phyloP scores from a whole-genome alignment of 768 basidiomycete species.

The Phanerochaete sordida region DNA sequence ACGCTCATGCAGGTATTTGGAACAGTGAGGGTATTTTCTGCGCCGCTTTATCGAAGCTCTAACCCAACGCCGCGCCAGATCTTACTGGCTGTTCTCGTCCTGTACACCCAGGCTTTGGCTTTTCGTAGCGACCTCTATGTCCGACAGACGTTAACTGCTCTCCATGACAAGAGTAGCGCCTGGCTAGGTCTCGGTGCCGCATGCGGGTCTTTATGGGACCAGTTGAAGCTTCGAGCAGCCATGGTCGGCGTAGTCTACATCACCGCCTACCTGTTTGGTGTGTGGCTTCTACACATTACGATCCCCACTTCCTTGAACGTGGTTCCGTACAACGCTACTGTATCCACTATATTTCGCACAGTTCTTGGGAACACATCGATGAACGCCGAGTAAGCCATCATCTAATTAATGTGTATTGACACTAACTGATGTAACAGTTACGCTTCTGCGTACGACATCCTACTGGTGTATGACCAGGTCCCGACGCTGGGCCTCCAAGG shows the following conservation, averaged over 20 bases:
- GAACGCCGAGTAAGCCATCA: not conserved
- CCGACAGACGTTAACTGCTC: not conserved
- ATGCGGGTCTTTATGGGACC: not conserved
- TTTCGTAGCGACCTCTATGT: not conserved
- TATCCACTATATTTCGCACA: not conserved
- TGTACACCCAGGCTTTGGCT: not conserved
- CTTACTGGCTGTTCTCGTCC: not conserved
- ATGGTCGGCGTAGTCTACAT: not conserved
- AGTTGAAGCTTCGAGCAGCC: not conserved
- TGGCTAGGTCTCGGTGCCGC: not conserved
- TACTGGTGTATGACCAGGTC: not conserved
- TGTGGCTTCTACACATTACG: not conserved
- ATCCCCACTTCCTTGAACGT: not conserved
- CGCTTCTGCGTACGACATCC: not conserved
- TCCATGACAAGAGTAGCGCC: slow-evolving; percentile 1
- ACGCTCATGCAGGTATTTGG: not conserved
- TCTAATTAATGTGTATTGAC: too few relatives aligned
- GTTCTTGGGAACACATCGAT: not conserved
- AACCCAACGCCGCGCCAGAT: not conserved
- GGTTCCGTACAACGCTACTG: not conserved
- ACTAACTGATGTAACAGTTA: not conserved
- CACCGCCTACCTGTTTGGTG: not conserved
- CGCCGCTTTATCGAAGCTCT: not conserved
- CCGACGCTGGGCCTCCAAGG: not conserved
- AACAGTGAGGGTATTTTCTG: not conserved